A percentile compares a stretch with the other conserved stretches of the same genome.
Evolutionary conservation across 164 flowering plant species (phyloP).

Genomic region (Sextonia rubra): DNA sequence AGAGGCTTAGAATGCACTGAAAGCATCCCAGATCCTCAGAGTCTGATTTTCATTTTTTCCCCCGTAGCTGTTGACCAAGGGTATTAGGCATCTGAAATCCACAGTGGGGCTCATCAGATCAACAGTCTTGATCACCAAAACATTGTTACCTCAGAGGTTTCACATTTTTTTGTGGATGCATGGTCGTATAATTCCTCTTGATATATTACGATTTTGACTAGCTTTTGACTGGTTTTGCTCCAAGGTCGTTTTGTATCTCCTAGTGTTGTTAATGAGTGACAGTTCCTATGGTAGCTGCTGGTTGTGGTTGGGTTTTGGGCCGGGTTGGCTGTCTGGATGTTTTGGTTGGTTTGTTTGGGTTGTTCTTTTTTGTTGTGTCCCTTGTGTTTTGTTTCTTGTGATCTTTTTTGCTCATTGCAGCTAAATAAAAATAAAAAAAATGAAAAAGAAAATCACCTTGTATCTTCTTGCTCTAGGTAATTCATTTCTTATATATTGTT

Average conservation of each 20-base stretch:
- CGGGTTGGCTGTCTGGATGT: too few relatives aligned
- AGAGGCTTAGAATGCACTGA: background rate
- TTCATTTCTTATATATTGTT: background rate
- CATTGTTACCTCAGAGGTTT: background rate
- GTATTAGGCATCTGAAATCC: background rate
- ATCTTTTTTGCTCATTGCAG: too few relatives aligned
- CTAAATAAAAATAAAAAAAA: background rate
- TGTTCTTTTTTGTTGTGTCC: too few relatives aligned
- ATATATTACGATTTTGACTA: background rate
- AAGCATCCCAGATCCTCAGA: background rate
- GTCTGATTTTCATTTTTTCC: background rate
- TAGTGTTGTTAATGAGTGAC: too few relatives aligned
- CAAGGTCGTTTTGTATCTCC: too few relatives aligned
- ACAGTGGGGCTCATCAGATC: background rate
- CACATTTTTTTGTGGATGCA: background rate
- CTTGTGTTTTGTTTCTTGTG: too few relatives aligned
- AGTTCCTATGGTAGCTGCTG: too few relatives aligned
- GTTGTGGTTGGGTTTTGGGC: too few relatives aligned
- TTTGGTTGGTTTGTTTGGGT: too few relatives aligned
- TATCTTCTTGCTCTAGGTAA: background rate
- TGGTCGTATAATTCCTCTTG: background rate
- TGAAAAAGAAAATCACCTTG: too few relatives aligned
- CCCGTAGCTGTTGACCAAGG: background rate
- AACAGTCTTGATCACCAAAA: background rate
- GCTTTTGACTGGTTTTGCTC: background rate